Conservation (phyloP, 805 yeast genomes). For the Candida berthetii region DNA sequence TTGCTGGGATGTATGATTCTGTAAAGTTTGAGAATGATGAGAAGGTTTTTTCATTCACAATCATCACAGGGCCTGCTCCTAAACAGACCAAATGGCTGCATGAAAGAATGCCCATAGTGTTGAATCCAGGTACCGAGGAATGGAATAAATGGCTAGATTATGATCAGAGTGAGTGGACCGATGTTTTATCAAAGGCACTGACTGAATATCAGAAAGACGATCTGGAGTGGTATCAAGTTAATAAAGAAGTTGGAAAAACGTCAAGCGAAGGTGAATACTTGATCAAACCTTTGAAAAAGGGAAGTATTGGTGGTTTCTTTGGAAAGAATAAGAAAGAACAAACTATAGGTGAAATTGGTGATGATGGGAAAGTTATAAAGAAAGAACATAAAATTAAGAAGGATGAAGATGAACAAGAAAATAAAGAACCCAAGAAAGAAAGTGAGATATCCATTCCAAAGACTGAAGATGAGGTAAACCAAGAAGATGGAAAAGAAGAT, state of each 20-base stretch:
- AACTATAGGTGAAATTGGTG: constrained; percentile 1
- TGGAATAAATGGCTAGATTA: constrained; percentile 62
- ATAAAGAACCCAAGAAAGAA: constrained; percentile 3
- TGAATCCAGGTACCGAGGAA: constrained; percentile 50
- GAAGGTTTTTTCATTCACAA: constrained; percentile 47
- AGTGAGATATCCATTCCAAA: constrained; percentile 4
- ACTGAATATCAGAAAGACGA: constrained; percentile 26
- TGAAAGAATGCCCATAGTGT: constrained; percentile 68
- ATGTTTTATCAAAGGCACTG: constrained; percentile 33
- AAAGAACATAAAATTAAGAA: neutral
- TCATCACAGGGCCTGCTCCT: constrained; percentile 71
- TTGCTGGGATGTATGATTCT: constrained; percentile 52
- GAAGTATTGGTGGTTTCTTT: constrained; percentile 10
- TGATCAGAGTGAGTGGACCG: constrained; percentile 27
- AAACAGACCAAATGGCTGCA: constrained; percentile 63
- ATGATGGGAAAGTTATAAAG: constrained; percentile 4
- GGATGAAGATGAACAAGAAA: constrained; percentile 1
- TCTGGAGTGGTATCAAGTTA: constrained; percentile 52
- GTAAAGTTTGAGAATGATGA: constrained; percentile 15
- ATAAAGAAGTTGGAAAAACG: constrained; percentile 58
- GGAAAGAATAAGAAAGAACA: neutral
- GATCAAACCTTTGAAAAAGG: constrained; percentile 19
- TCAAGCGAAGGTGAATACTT: constrained; percentile 34
- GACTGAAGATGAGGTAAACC: constrained; percentile 2
- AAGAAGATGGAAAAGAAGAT: neutral